Evolutionary conservation across 495 filamentous ascomycete genomes (phyloP).

Genomic region (Podospora pseudocomata): DNA sequence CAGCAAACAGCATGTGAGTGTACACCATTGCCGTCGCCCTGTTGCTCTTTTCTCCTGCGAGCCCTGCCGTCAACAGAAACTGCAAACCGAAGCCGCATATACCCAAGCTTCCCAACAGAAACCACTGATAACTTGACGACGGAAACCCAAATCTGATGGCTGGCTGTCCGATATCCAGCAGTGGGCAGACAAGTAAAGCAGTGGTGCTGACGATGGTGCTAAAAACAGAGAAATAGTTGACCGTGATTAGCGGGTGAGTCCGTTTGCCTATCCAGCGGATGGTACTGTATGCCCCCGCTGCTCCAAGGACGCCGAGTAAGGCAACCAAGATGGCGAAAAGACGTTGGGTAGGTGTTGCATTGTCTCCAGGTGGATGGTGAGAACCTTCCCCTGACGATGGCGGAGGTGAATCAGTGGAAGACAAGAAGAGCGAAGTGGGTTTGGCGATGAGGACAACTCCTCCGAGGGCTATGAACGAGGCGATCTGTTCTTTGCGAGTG

Average conservation of each 20-base stretch:
- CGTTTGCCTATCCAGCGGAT: constrained; percentile 82
- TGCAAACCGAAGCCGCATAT: constrained; percentile 81
- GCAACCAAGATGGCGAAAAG: constrained; percentile 68
- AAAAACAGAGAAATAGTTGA: constrained; percentile 79
- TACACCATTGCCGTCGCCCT: constrained; percentile 88
- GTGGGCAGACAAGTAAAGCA: constrained; percentile 51
- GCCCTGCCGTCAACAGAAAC: constrained; percentile 77
- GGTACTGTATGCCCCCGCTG: constrained; percentile 69
- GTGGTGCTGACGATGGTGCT: constrained; percentile 63
- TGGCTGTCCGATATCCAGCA: constrained; percentile 44
- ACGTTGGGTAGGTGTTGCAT: constrained; percentile 61
- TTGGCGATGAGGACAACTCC: constrained; percentile 85
- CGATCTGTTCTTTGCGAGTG: constrained; percentile 71
- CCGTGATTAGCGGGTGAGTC: constrained; percentile 77
- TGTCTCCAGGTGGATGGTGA: constrained; percentile 27
- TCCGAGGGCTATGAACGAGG: constrained; percentile 67
- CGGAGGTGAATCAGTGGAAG: constrained; percentile 42
- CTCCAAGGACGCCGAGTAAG: constrained; percentile 76
- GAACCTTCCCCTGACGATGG: constrained; percentile 2
- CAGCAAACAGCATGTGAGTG: constrained; percentile 87
- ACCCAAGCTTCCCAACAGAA: constrained; percentile 63
- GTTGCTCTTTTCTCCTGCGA: constrained; percentile 63
- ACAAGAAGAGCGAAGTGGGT: constrained; percentile 48
- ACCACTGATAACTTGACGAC: constrained; percentile 60
- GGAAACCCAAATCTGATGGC: constrained; percentile 63